These are phyloP conservation scores for Silene vulgaris DNA, from an alignment of 179 eudicot species.

Conservation along the genomic window DNA sequence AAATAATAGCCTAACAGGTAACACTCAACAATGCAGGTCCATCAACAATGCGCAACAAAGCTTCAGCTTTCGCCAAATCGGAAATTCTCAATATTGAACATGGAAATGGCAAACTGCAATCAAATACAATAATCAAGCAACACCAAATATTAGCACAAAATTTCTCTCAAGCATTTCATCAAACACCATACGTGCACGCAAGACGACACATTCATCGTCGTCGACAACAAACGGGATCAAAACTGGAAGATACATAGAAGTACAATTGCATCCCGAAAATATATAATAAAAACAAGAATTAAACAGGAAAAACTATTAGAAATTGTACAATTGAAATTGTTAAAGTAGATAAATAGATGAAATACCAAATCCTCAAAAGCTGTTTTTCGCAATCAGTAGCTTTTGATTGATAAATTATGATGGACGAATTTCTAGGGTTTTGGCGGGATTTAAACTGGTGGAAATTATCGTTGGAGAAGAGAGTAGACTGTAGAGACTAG, in stretches of 20 bases:
- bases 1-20: conserved; percentile 18
- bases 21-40: neutral
- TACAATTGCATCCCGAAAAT: neutral
- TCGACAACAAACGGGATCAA: too few relatives aligned
- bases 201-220: neutral
- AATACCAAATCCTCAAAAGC: neutral
- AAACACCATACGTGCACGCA: conserved; percentile 16
- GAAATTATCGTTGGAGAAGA: too few relatives aligned
- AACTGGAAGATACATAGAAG: neutral
- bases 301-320: neutral
- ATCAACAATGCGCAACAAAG: conserved; percentile 1
- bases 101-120: neutral
- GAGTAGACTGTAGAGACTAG: too few relatives aligned
- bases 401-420: too few relatives aligned
- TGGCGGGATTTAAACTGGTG: neutral
- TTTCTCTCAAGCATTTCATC: conserved; percentile 23
- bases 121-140: neutral
- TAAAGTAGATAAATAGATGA: neutral
- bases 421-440: neutral
- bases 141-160: neutral
- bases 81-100: neutral
- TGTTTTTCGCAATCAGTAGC: too few relatives aligned
- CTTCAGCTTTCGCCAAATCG: neutral
- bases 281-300: neutral
- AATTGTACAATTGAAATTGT: neutral